Evolutionary conservation across 1,139 yeast genomes (phyloP).

Genomic region (Tardiomyces blankii): DNA sequence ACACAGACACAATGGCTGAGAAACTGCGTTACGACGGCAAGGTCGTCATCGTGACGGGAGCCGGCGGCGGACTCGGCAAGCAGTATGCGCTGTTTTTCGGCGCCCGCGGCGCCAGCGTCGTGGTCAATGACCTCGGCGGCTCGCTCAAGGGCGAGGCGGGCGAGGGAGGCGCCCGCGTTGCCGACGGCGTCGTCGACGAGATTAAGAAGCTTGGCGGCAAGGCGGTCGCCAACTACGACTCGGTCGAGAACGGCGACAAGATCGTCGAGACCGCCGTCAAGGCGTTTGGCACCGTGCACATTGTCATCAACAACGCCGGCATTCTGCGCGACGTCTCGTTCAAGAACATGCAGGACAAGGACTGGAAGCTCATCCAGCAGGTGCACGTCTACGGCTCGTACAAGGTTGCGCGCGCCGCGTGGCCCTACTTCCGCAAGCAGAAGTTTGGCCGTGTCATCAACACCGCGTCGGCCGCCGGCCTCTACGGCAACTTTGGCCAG

Average conservation of each 20-base stretch:
- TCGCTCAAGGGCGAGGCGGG: conserved; percentile 87
- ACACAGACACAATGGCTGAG: conserved; percentile 11
- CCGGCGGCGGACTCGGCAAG: conserved; percentile 95
- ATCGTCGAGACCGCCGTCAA: conserved; percentile 72
- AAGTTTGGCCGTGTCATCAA: conserved; percentile 79
- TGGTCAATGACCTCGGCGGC: conserved; percentile 79
- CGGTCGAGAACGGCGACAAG: conserved; percentile 63
- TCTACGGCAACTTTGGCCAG: conserved; percentile 96
- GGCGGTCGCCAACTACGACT: conserved; percentile 84
- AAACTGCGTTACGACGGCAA: conserved; percentile 51
- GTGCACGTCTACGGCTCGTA: conserved; percentile 81
- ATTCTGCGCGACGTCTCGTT: conserved; percentile 86
- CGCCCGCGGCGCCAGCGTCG: conserved; percentile 88
- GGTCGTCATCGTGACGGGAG: conserved; percentile 90
- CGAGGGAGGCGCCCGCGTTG: conserved; percentile 70
- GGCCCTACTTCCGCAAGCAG: conserved; percentile 89
- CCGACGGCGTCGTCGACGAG: conserved; percentile 65
- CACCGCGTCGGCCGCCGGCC: conserved; percentile 94
- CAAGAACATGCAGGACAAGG: conserved; percentile 68
- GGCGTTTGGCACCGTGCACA: conserved; percentile 75
- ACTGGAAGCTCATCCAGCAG: conserved; percentile 73
- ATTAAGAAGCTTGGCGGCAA: conserved; percentile 65
- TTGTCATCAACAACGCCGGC: conserved; percentile 88
- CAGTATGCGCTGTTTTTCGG: conserved; percentile 78
- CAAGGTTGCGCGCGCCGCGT: conserved; percentile 77